Evolutionary conservation across 1,284 basidiomycete genomes (phyloP), one percentile per base, ranked within the genome.

Genomic region (Tilletia indica): DNA sequence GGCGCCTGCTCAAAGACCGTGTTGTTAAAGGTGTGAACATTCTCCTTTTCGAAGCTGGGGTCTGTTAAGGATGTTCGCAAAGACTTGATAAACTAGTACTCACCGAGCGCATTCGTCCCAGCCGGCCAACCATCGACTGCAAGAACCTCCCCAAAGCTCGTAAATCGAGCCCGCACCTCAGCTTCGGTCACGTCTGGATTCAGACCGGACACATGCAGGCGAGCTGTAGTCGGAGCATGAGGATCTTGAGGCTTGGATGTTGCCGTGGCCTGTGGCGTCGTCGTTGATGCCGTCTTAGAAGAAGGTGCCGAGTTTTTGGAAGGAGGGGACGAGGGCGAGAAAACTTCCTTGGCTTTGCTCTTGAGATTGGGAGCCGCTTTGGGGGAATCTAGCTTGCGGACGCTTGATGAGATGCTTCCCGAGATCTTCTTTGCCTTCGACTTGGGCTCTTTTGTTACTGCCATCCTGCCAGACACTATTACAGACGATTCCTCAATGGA

Each of bases 191-290:
- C 77, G 38, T 72, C 61, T 36, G 72, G 68, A 63, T 75, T 81
- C 70, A 82, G 77, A 58, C 81, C 81, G 51, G 77, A 77, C 73
- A 82, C 72, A 74, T 76, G 75, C 73, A 82, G 72, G 69, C 81
- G 8, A 21, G 51, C 16, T 19, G 51, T 54, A 19, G 21, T 25
- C 19, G 51, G 51, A 19, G 51, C 51, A 19, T 54, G 16, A 19
- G 51, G 51, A 54, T 54, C 51, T 45, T 19, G 51, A 11, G 51
- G n/a, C n/a, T n/a, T 54, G 21, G 51, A 54, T 8, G 51, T n/a
- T 19, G 51, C 11, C n/a, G 47, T 48, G 47, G 11, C 47, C 47
- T 48, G 11, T 11, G 12, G 47, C 47, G 11, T 48, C 47, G 47
- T 48, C 47, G 11, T 48, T 11, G 47, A 31, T 31, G 25, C 25